A percentile compares a stretch with the other conserved stretches of the same genome.
phyloP scores from a whole-genome alignment of 495 filamentous ascomycete species.

The Geoglossum glabrum region DNA sequence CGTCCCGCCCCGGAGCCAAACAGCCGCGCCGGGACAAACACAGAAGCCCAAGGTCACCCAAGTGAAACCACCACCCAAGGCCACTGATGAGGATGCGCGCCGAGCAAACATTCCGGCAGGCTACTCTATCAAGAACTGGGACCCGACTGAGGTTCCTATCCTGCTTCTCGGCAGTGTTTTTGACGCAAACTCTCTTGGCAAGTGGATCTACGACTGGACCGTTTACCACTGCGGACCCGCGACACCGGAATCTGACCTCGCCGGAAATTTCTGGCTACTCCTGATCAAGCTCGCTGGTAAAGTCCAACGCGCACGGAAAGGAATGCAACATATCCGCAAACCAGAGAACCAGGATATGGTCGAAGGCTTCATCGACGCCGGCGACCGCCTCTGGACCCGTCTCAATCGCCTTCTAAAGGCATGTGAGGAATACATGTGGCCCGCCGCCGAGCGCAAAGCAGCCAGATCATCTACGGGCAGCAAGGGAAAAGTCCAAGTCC shows the following conservation, averaged over 20 bases:
- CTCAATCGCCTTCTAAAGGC: conserved; percentile 73
- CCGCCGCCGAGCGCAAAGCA: conserved; percentile 43
- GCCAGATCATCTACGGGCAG: conserved; percentile 26
- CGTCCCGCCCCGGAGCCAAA: neutral
- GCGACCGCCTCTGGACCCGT: conserved; percentile 69
- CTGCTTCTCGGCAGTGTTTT: conserved; percentile 89
- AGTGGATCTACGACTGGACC: conserved; percentile 99
- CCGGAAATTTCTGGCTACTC: conserved; percentile 86
- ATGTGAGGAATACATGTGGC: conserved; percentile 88
- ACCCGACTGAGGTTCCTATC: conserved; percentile 81
- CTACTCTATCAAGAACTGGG: conserved; percentile 98
- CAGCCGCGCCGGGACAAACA: neutral
- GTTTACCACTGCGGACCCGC: conserved; percentile 74
- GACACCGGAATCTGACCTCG: conserved; percentile 77
- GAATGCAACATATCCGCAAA: conserved; percentile 40
- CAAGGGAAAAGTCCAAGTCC: conserved; percentile 35
- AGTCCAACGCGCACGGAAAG: conserved; percentile 78
- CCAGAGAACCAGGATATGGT: conserved; percentile 60
- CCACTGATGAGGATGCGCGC: conserved; percentile 70
- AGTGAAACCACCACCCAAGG: conserved; percentile 30
- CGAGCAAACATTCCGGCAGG: conserved; percentile 68
- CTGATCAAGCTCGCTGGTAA: conserved; percentile 93
- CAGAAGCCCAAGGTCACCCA: conserved; percentile 1
- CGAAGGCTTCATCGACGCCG: conserved; percentile 80
- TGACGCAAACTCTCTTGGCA: conserved; percentile 90